Percentiles rank a stretch among this genome's conserved stretches.
Conservation (phyloP, 169 alveolate genomes). For the Fabrea salina region DNA sequence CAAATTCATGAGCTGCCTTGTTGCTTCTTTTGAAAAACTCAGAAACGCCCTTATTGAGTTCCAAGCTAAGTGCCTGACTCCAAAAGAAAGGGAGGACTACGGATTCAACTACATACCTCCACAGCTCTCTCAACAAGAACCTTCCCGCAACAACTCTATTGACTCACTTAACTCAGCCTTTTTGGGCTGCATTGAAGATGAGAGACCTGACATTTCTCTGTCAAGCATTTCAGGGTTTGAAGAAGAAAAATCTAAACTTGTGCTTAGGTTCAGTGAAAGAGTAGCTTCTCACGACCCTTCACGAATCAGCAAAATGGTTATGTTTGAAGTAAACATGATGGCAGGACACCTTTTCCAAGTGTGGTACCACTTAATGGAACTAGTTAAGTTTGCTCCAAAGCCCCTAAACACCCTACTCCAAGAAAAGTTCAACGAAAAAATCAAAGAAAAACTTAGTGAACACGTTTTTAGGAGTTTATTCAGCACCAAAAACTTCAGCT, state of each 20-base stretch:
- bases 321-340: slow-evolving; percentile 42
- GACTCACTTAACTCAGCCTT: background rate
- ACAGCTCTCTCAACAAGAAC: slow-evolving; percentile 4
- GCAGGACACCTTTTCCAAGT: slow-evolving; percentile 22
- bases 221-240: slow-evolving; percentile 37
- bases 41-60: slow-evolving; percentile 35
- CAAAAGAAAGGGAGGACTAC: slow-evolving; percentile 29
- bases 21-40: slow-evolving; percentile 44
- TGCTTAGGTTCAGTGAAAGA: slow-evolving; percentile 36
- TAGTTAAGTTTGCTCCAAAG: slow-evolving; percentile 1
- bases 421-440: slow-evolving; percentile 28
- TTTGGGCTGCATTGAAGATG: slow-evolving; percentile 42
- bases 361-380: slow-evolving; percentile 17
- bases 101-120: slow-evolving; percentile 34
- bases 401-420: slow-evolving; percentile 5
- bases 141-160: background rate
- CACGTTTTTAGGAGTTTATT: slow-evolving; percentile 55
- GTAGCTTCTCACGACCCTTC: slow-evolving; percentile 36
- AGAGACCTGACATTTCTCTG: slow-evolving; percentile 35
- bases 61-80: slow-evolving; percentile 44
- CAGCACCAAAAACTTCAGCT: slow-evolving; percentile 53
- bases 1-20: slow-evolving; percentile 36
- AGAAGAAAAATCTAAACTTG: background rate
- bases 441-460: slow-evolving; percentile 68
- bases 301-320: slow-evolving; percentile 33